phyloP scores from a whole-genome alignment of 257 asterid species.

The Solanum chilense region DNA sequence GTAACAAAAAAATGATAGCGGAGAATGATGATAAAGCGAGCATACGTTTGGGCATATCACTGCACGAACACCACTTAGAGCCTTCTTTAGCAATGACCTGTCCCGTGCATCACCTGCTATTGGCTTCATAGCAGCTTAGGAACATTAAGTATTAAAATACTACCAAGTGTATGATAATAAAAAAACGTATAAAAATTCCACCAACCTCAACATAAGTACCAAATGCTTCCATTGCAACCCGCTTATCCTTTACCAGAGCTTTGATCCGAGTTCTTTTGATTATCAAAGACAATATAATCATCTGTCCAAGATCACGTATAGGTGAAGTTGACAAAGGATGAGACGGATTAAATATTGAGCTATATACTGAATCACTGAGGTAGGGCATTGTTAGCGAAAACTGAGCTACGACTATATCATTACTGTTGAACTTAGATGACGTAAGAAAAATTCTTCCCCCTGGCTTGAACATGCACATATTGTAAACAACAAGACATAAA shows the following conservation, averaged over 20 bases:
- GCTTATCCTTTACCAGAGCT: conserved; percentile 84
- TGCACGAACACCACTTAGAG: conserved; percentile 70
- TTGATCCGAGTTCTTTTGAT: conserved; percentile 68
- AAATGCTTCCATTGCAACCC: conserved; percentile 86
- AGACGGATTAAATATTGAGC: not conserved
- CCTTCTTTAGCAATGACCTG: conserved; percentile 52
- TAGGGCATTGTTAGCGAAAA: not conserved
- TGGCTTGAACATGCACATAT: not conserved
- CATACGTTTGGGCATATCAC: conserved; percentile 71
- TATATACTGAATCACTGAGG: not conserved
- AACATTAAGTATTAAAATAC: not conserved
- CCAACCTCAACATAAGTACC: conserved; percentile 95
- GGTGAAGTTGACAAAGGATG: not conserved
- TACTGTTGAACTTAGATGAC: not conserved
- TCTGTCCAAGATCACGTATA: conserved; percentile 26
- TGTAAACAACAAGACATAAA: not conserved
- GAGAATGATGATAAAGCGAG: not conserved
- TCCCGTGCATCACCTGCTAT: conserved; percentile 60
- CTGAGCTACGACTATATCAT: not conserved
- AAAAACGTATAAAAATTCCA: not conserved
- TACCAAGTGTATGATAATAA: not conserved
- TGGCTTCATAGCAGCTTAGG: conserved; percentile 34
- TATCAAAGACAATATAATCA: conserved; percentile 73
- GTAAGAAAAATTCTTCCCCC: not conserved
- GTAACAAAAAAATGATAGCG: not conserved